Conservation (phyloP, 2,329 filamentous ascomycete genomes). For the Calonectria multiphialidica region DNA sequence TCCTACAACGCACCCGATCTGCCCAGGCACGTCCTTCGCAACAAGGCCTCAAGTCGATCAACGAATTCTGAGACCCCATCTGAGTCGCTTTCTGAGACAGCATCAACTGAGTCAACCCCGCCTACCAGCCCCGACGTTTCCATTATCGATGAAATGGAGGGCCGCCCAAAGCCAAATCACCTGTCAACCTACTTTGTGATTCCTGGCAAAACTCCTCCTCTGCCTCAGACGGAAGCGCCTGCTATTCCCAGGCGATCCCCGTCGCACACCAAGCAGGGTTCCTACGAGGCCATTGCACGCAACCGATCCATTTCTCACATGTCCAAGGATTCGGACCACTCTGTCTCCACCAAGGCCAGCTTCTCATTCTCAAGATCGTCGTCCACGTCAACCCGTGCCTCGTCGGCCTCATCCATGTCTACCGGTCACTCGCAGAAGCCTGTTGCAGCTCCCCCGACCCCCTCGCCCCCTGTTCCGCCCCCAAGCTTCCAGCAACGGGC, state of each 20-base stretch:
- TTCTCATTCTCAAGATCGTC: conserved; percentile 69
- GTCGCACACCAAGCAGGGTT: conserved; percentile 89
- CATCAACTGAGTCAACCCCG: conserved; percentile 68
- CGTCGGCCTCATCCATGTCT: conserved; percentile 57
- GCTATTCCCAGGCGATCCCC: conserved; percentile 82
- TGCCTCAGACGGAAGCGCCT: conserved; percentile 54
- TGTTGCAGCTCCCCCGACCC: conserved; percentile 44
- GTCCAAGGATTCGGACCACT: conserved; percentile 65
- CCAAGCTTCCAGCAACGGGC: conserved; percentile 51
- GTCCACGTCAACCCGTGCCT: conserved; percentile 66
- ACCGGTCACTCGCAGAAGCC: conserved; percentile 45
- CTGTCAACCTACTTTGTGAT: conserved; percentile 74
- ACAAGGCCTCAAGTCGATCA: conserved; percentile 52
- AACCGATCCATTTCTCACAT: conserved; percentile 71
- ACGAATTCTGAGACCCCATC: conserved; percentile 19
- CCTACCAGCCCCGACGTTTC: conserved; percentile 78
- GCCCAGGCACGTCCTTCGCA: conserved; percentile 51
- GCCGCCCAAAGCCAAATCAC: conserved; percentile 74
- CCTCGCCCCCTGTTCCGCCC: conserved; percentile 45
- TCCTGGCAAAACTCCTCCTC: conserved; percentile 57
- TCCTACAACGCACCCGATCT: conserved; percentile 95
- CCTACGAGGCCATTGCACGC: conserved; percentile 79
- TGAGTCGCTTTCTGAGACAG: conserved; percentile 67
- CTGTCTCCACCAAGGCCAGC: conserved; percentile 68
- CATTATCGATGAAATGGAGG: conserved; percentile 64